Evolutionary conservation across 2,329 filamentous ascomycete species (phyloP).

Genomic region (Lasiodiplodia theobromae): DNA sequence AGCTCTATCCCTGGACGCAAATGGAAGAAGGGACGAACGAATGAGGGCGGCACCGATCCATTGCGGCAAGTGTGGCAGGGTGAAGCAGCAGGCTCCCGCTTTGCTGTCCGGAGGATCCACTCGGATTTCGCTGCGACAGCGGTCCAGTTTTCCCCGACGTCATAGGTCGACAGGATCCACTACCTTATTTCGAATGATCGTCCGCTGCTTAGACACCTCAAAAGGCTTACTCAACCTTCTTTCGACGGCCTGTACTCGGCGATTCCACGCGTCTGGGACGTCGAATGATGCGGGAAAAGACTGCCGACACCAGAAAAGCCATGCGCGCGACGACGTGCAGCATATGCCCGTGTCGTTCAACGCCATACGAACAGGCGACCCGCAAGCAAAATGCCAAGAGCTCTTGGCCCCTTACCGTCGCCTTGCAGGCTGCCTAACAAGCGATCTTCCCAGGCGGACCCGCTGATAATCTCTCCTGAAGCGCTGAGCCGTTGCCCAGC

Average conservation of each 20-base stretch:
- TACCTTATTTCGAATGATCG: slow-evolving; percentile 23
- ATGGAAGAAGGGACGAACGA: background rate
- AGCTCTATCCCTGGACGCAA: background rate
- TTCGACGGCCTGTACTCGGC: too few species aligned
- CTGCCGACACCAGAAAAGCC: background rate
- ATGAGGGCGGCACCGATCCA: background rate
- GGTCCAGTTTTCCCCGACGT: slow-evolving; percentile 22
- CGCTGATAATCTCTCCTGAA: slow-evolving; percentile 28
- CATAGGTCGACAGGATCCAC: slow-evolving; percentile 2
- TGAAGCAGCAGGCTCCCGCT: background rate
- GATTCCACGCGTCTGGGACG: too few species aligned
- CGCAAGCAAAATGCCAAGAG: slow-evolving; percentile 10
- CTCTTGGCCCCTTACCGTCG: slow-evolving; percentile 15
- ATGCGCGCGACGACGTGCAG: background rate
- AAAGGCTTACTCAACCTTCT: slow-evolving; percentile 4
- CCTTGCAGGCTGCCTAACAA: slow-evolving; percentile 21
- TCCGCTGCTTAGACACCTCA: background rate
- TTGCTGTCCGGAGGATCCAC: slow-evolving; percentile 3
- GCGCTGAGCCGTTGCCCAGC: slow-evolving; percentile 18
- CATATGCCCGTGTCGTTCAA: background rate
- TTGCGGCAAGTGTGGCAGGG: background rate
- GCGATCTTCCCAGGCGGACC: slow-evolving; percentile 14
- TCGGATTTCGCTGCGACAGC: slow-evolving; percentile 16
- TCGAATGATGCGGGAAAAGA: background rate
- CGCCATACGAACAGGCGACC: background rate